These are phyloP conservation scores for Aspergillus carbonarius DNA, from an alignment of 2,329 filamentous ascomycete genomes.

Conservation along the genomic window DNA sequence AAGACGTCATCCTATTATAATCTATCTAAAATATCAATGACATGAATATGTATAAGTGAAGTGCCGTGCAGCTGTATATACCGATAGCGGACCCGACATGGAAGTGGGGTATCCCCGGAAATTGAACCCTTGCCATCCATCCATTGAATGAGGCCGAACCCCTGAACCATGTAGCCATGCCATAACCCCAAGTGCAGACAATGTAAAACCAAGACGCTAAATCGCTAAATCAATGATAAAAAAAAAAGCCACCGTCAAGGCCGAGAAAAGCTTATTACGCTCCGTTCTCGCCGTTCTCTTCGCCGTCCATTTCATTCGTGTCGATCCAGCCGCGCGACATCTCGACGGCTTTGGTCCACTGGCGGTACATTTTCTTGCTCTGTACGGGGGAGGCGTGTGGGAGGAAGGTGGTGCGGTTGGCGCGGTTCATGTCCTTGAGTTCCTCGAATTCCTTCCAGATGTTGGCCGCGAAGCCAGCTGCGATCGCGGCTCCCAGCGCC, in stretches of 20 bases:
- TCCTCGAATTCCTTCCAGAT: conserved; percentile 77
- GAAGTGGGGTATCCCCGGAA: background rate
- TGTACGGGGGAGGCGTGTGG: conserved; percentile 62
- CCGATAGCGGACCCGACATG: background rate
- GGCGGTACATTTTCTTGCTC: conserved; percentile 63
- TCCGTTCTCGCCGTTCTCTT: conserved; percentile 7
- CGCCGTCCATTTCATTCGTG: conserved; percentile 25
- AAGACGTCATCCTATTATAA: conserved; percentile 5
- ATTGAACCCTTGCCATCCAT: background rate
- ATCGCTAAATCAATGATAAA: conserved; percentile 10
- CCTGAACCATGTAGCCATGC: background rate
- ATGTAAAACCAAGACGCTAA: conserved; percentile 10
- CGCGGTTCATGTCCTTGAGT: conserved; percentile 69
- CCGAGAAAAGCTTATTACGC: background rate
- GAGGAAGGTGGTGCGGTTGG: conserved; percentile 67
- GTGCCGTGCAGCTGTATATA: background rate
- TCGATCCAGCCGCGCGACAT: conserved; percentile 72
- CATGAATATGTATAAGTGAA: conserved; percentile 7
- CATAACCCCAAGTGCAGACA: background rate
- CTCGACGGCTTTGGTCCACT: conserved; percentile 74
- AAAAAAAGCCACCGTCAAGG: background rate
- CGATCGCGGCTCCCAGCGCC: conserved; percentile 82
- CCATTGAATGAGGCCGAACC: background rate
- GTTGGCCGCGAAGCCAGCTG: conserved; percentile 78
- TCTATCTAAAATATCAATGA: conserved; percentile 8